phyloP scores from a whole-genome alignment of 2,329 filamentous ascomycete species.

The Epichloe coenophiala region DNA sequence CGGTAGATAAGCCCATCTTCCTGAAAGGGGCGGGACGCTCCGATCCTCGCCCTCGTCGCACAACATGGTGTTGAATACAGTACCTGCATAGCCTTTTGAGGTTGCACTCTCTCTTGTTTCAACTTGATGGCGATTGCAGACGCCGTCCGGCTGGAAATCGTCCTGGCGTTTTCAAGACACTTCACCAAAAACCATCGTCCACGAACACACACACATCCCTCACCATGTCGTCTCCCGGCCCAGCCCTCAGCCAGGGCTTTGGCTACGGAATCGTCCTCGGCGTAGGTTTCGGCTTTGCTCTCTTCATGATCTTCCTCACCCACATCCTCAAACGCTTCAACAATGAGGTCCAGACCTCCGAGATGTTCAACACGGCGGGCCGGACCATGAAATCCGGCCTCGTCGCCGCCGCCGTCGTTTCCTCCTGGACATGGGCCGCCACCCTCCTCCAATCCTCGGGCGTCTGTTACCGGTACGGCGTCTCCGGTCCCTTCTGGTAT shows the following conservation, averaged over 20 bases:
- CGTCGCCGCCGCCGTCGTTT: slow-evolving; percentile 80
- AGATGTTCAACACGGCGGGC: slow-evolving; percentile 85
- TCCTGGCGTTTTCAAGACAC: too few species aligned
- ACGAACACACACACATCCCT: neutral
- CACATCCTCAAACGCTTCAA: slow-evolving; percentile 51
- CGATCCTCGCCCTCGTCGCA: too few species aligned
- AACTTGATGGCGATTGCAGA: too few species aligned
- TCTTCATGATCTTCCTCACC: slow-evolving; percentile 64
- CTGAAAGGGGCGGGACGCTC: too few species aligned
- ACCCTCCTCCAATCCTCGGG: slow-evolving; percentile 66
- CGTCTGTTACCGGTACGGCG: slow-evolving; percentile 71
- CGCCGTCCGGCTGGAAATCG: too few species aligned
- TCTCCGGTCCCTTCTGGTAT: slow-evolving; percentile 48
- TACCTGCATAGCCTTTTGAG: too few species aligned
- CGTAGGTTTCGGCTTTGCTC: slow-evolving; percentile 58
- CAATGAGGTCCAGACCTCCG: slow-evolving; percentile 68
- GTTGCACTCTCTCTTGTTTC: too few species aligned
- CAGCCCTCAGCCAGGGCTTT: slow-evolving; percentile 43
- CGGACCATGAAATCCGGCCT: slow-evolving; percentile 80
- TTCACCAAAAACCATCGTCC: too few species aligned
- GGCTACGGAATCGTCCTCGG: slow-evolving; percentile 71
- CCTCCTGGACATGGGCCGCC: slow-evolving; percentile 86
- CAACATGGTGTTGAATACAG: too few species aligned
- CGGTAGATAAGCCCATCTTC: too few species aligned
- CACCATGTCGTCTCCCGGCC: slow-evolving; percentile 8